Conservation (phyloP, 73 alveolate genomes). For the Tetrahymena malaccensis region DNA sequence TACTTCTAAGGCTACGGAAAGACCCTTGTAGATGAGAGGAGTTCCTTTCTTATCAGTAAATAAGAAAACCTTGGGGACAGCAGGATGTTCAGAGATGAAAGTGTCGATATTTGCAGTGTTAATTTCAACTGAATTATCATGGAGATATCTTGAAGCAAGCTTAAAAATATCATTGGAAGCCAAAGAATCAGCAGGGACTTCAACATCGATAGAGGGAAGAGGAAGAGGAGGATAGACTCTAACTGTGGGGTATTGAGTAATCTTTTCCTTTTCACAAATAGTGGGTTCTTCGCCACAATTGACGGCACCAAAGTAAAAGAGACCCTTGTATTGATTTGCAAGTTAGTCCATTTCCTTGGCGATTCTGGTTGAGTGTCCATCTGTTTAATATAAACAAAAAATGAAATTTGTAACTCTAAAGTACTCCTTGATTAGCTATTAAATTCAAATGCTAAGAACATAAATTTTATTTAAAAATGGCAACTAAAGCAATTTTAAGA, state of each 20-base stretch:
- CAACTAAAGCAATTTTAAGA: no score
- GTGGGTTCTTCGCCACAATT: slow-evolving; percentile 78
- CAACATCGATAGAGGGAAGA: slow-evolving; percentile 81
- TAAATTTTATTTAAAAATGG: no score
- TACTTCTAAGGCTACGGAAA: slow-evolving; percentile 73
- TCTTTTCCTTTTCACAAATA: slow-evolving; percentile 82
- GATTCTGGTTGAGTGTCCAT: slow-evolving; percentile 19
- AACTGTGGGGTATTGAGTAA: slow-evolving; percentile 72
- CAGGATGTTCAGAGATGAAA: slow-evolving; percentile 73
- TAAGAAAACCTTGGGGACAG: slow-evolving; percentile 87
- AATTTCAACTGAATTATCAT: slow-evolving; percentile 74
- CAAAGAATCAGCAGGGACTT: slow-evolving; percentile 54
- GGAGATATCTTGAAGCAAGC: slow-evolving; percentile 64
- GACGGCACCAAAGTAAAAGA: slow-evolving; percentile 83
- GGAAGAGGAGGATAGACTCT: slow-evolving; percentile 96
- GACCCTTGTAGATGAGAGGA: slow-evolving; percentile 87
- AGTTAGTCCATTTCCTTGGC: slow-evolving; percentile 68
- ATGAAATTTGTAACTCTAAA: no score
- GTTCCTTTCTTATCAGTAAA: slow-evolving; percentile 88
- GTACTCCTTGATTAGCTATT: background rate
- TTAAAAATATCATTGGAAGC: slow-evolving; percentile 46
- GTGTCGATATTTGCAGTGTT: slow-evolving; percentile 79
- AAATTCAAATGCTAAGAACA: background rate
- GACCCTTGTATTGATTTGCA: slow-evolving; percentile 91
- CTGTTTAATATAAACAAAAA: background rate